Evolutionary conservation across 1,284 basidiomycete species (phyloP).

Genomic region (Cryptococcus sp.): DNA sequence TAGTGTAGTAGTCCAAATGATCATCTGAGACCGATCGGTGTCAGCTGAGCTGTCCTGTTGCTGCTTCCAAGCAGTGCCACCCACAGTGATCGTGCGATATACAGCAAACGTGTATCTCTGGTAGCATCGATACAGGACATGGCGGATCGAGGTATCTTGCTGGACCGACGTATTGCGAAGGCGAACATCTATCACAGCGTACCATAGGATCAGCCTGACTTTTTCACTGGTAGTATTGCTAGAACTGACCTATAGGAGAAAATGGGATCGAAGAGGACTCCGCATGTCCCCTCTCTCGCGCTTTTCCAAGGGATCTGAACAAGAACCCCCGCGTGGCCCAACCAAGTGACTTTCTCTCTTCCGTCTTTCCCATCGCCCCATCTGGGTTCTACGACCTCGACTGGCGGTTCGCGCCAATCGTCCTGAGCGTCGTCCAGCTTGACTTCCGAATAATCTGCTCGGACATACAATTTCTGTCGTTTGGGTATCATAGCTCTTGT

Average conservation of each 20-base stretch:
- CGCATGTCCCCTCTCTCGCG: constrained; percentile 32
- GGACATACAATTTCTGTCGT: constrained; percentile 26
- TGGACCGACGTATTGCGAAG: constrained; percentile 49
- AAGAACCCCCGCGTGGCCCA: constrained; percentile 50
- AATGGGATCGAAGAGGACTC: constrained; percentile 51
- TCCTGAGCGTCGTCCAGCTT: constrained; percentile 39
- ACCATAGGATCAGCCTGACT: not conserved
- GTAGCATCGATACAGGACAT: constrained; percentile 46
- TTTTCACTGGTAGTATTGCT: not conserved
- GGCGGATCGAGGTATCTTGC: constrained; percentile 47
- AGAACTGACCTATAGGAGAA: constrained; percentile 47
- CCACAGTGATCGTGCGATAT: constrained; percentile 53
- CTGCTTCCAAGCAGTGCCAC: constrained; percentile 5
- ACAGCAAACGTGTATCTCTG: constrained; percentile 45
- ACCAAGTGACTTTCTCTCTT: constrained; percentile 46
- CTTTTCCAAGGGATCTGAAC: constrained; percentile 45
- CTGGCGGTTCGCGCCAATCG: constrained; percentile 50
- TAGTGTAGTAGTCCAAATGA: constrained; percentile 52
- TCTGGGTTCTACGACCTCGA: constrained; percentile 38
- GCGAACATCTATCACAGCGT: constrained; percentile 42
- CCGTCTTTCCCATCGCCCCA: constrained; percentile 29
- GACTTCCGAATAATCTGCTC: constrained; percentile 34
- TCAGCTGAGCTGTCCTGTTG: constrained; percentile 3
- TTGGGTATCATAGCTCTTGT: constrained; percentile 14
- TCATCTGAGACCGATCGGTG: constrained; percentile 36